Evolutionary conservation across 306 rosid species (phyloP), one percentile per base, ranked within the genome.

Genomic region (Cucurbita argyrosperma): DNA sequence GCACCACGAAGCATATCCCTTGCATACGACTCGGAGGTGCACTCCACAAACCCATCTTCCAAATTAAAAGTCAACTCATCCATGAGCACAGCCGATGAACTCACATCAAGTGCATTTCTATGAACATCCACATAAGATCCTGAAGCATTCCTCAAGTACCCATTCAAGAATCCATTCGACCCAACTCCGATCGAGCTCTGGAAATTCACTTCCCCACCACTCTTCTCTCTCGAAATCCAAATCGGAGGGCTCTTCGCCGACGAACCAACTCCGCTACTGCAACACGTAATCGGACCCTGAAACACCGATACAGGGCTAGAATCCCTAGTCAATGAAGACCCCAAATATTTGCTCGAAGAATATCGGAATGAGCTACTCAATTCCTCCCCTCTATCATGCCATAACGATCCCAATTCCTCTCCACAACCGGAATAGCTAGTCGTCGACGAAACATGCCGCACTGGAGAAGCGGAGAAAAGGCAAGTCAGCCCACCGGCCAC

Each of bases 281-380:
- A 72, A 46, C 96, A 86, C 45, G 97, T 91, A 76, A 89, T 85
- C 0, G 99, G 97, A 1, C 96, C 96, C 58, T 94, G 92, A 49
- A 90, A 89, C 68, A 90, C 98, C 9, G 97, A 94, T 8, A 90
- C 89, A 2, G 96, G 98, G 81, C 98, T 94, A 76, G 85, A 87
- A 49, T 90, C 97, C 77, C 88, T 78, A 54, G 83, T 85, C 88
- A 86, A 85, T 5, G 86, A 81, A 72, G 85, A 74, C 38, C 88
- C 94, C 23, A 68, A 59, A n/a, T 85, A 83, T 72, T 95, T 91
- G 46, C 85, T 76, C 55, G 85, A 83, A 19, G 92, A 85, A 67
- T 85, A 91, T 1, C 92, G 83, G 55, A 83, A 94, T 9, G 98
- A 87, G 83, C 96, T 80, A 11, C 92, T 77, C 53, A 89, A 80